These are phyloP conservation scores for Parsonsia alboflavescens DNA, from an alignment of 257 asterid species.

Conservation along the genomic window DNA sequence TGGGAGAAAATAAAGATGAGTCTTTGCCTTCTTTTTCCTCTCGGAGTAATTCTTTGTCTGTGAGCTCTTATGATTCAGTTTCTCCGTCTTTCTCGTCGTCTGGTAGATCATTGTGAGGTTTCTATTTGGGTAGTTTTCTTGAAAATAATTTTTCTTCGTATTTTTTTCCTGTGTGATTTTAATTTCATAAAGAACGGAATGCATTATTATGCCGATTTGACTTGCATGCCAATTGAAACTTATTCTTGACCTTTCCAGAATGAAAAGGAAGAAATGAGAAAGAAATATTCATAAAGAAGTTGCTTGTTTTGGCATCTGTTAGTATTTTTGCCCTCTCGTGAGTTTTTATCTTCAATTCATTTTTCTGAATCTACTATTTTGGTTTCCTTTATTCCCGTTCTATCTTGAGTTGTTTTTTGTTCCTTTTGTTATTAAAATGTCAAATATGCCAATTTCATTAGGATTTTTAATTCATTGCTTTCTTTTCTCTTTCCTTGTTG, in stretches of 20 bases:
- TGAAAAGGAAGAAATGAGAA: neutral
- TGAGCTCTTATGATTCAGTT: constrained; percentile 13
- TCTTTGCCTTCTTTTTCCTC: constrained; percentile 15
- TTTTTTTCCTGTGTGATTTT: neutral
- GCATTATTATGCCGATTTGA: neutral
- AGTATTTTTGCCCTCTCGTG: neutral
- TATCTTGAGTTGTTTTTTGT: neutral
- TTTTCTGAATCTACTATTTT: neutral
- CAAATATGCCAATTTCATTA: neutral
- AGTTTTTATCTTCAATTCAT: neutral
- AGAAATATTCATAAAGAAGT: neutral
- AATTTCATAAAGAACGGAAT: neutral
- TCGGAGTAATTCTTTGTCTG: constrained; percentile 16
- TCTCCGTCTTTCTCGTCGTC: constrained; percentile 32
- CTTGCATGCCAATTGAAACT: neutral
- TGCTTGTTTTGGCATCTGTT: neutral
- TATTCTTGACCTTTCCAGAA: neutral
- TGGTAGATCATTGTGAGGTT: constrained; percentile 54
- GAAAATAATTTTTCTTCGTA: constrained; percentile 1
- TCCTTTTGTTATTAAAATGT: neutral
- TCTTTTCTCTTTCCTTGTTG: constrained; percentile 16
- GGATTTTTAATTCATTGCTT: neutral
- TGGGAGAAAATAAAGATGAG: constrained; percentile 22
- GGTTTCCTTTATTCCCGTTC: neutral
- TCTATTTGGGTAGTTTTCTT: constrained; percentile 18